Conservation (phyloP, 2,329 filamentous ascomycete genomes). For the Colletotrichum costaricense region DNA sequence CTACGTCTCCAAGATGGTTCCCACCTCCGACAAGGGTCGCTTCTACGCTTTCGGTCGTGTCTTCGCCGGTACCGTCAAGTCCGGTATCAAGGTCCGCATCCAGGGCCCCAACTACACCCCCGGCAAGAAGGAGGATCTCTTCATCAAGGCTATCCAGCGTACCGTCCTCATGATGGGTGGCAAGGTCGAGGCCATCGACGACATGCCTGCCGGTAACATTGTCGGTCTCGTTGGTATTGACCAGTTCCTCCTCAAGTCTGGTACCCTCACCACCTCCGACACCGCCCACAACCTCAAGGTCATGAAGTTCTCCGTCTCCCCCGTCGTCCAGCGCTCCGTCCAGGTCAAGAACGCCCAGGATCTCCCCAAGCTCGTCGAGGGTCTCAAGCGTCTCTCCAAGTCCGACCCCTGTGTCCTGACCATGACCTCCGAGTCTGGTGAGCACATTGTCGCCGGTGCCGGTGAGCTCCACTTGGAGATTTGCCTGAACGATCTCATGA, state of each 20-base stretch:
- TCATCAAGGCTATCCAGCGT: conserved; percentile 99
- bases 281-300: conserved; percentile 99
- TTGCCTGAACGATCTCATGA: conserved; percentile 99
- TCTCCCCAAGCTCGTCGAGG: conserved; percentile 99
- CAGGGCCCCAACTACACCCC: conserved; percentile 99
- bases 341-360: conserved; percentile 99
- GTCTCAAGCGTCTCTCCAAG: conserved; percentile 99
- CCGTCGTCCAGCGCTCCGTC: conserved; percentile 97
- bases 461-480: conserved; percentile 99
- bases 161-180: conserved; percentile 99
- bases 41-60: conserved; percentile 99
- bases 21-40: conserved; percentile 98
- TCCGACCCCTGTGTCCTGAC: conserved; percentile 98
- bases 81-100: conserved; percentile 99
- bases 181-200: conserved; percentile 98
- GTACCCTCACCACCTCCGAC: conserved; percentile 97
- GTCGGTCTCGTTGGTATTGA: conserved; percentile 99
- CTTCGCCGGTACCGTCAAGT: conserved; percentile 97
- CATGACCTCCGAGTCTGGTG: conserved; percentile 88
- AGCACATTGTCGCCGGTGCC: conserved; percentile 98
- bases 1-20: conserved; percentile 99
- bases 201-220: conserved; percentile 99
- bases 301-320: conserved; percentile 99
- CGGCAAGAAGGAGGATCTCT: conserved; percentile 98
- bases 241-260: conserved; percentile 99